A percentile compares a stretch with the other conserved stretches of the same genome.
Evolutionary conservation across 2,329 filamentous ascomycete species (phyloP).

Genomic region (Fusarium chaquense): DNA sequence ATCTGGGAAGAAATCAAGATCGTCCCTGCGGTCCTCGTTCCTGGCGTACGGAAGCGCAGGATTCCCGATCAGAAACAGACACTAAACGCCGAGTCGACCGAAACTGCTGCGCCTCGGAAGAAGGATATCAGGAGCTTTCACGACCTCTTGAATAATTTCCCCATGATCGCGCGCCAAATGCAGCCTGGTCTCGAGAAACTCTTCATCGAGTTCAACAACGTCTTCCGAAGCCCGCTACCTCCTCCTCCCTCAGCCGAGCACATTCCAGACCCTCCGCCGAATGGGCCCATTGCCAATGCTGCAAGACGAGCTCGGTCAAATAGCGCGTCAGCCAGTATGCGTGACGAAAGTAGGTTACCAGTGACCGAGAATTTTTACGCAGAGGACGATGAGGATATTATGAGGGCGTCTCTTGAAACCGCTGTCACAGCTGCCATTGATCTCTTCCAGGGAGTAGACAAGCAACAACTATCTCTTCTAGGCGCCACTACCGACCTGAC

Average conservation of each 20-base stretch:
- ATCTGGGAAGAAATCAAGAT: slow-evolving; percentile 82
- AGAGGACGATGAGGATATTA: slow-evolving; percentile 91
- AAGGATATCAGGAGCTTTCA: slow-evolving; percentile 93
- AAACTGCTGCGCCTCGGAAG: slow-evolving; percentile 68
- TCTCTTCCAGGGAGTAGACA: slow-evolving; percentile 94
- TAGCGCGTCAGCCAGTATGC: slow-evolving; percentile 55
- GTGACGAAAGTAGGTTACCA: slow-evolving; percentile 56
- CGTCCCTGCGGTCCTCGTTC: slow-evolving; percentile 71
- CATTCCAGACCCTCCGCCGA: slow-evolving; percentile 69
- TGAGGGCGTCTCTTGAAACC: slow-evolving; percentile 89
- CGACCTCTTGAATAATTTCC: slow-evolving; percentile 90
- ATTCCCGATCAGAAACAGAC: slow-evolving; percentile 54
- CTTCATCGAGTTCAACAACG: slow-evolving; percentile 88
- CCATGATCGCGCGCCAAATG: slow-evolving; percentile 97
- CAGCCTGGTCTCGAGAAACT: slow-evolving; percentile 89
- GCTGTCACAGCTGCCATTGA: slow-evolving; percentile 95
- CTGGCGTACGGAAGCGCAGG: slow-evolving; percentile 56
- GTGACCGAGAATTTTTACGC: slow-evolving; percentile 76
- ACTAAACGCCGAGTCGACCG: slow-evolving; percentile 55
- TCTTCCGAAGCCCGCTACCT: slow-evolving; percentile 86
- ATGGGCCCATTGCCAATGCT: slow-evolving; percentile 67
- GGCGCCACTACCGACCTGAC: slow-evolving; percentile 95
- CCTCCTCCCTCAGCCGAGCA: slow-evolving; percentile 74
- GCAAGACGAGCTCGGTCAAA: slow-evolving; percentile 68
- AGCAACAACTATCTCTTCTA: slow-evolving; percentile 90